Percentiles rank a stretch among this genome's conserved stretches.
phyloP scores from a whole-genome alignment of 164 flowering plant species.

The Saururus chinensis region DNA sequence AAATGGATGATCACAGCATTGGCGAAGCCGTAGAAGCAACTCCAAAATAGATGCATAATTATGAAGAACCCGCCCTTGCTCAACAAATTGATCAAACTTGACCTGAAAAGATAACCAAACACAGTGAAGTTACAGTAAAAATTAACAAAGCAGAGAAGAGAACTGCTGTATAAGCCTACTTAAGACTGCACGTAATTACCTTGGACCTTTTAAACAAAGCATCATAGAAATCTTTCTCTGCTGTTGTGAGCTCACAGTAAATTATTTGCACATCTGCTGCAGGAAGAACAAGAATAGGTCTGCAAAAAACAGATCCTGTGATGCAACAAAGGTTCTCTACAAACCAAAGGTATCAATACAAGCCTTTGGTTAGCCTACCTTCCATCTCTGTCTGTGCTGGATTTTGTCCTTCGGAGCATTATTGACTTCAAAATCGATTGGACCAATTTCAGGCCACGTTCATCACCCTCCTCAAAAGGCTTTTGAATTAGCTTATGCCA shows the following conservation, averaged over 20 bases:
- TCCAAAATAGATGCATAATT: constrained; percentile 98
- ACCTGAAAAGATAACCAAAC: constrained; percentile 35
- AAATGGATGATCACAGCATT: constrained; percentile 99
- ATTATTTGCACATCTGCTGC: constrained; percentile 73
- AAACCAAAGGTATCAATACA: not conserved
- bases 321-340: not conserved
- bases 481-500: constrained; percentile 94
- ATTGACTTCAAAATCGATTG: constrained; percentile 82
- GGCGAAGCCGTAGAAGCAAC: constrained; percentile 95
- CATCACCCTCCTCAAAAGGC: constrained; percentile 98
- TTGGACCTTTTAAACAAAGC: constrained; percentile 90
- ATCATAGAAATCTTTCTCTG: constrained; percentile 92
- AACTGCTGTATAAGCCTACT: not conserved
- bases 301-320: constrained; percentile 20
- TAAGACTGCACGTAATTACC: constrained; percentile 25
- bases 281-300: constrained; percentile 92
- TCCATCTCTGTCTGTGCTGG: constrained; percentile 69
- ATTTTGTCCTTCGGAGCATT: constrained; percentile 91
- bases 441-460: constrained; percentile 78
- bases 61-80: constrained; percentile 94
- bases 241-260: constrained; percentile 76
- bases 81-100: constrained; percentile 93
- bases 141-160: not conserved
- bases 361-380: constrained; percentile 29
- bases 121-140: not conserved